Conservation (phyloP, 2,329 filamentous ascomycete genomes). For the Xylariaceae sp. region DNA sequence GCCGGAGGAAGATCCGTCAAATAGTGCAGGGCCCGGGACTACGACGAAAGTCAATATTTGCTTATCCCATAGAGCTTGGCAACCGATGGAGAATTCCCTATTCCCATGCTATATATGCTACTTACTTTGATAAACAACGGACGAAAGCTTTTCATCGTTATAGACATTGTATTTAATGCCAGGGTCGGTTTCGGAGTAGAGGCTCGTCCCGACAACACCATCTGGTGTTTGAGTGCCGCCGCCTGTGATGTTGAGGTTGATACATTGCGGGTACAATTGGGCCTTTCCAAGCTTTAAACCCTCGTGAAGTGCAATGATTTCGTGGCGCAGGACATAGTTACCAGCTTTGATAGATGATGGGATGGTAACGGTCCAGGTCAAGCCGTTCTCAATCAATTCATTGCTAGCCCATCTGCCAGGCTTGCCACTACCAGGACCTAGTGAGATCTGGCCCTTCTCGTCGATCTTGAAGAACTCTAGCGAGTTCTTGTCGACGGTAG, state of each 20-base stretch:
- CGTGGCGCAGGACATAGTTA: slow-evolving; percentile 53
- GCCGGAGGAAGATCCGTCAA: slow-evolving; percentile 7
- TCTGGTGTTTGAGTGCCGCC: slow-evolving; percentile 48
- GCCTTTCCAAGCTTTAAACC: slow-evolving; percentile 43
- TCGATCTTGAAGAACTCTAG: slow-evolving; percentile 39
- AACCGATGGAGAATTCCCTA: slow-evolving; percentile 9
- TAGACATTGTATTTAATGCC: slow-evolving; percentile 31
- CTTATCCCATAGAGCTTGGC: neutral
- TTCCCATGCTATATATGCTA: neutral
- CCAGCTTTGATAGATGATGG: slow-evolving; percentile 46
- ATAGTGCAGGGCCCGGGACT: slow-evolving; percentile 10
- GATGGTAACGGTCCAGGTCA: slow-evolving; percentile 49
- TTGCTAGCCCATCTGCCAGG: slow-evolving; percentile 39
- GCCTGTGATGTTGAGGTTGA: slow-evolving; percentile 59
- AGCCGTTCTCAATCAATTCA: slow-evolving; percentile 48
- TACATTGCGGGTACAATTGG: slow-evolving; percentile 54
- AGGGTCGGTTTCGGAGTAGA: slow-evolving; percentile 27
- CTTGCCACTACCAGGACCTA: slow-evolving; percentile 43
- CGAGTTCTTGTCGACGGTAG: slow-evolving; percentile 33
- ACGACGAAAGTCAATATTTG: neutral
- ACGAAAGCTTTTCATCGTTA: slow-evolving; percentile 18
- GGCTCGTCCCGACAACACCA: slow-evolving; percentile 48
- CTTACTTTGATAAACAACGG: slow-evolving; percentile 11
- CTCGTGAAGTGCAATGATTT: slow-evolving; percentile 52
- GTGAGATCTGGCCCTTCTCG: slow-evolving; percentile 33